phyloP scores from a whole-genome alignment of 2,329 filamentous ascomycete genomes.

The Alternaria angustiovoidea region DNA sequence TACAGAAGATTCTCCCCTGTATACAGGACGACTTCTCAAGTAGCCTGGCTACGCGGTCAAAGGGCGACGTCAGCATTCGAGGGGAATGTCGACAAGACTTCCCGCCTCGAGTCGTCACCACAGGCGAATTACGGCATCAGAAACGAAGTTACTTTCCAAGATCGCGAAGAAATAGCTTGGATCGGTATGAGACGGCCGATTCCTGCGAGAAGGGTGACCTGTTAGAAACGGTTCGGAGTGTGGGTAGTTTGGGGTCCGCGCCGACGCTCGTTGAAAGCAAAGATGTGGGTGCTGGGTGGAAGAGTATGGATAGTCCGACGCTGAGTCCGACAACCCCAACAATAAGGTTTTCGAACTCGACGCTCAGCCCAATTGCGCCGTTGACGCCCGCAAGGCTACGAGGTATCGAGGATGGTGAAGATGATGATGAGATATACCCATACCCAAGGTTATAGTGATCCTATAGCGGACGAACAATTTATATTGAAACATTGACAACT shows the following conservation, averaged over 20 bases:
- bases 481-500: not conserved
- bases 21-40: constrained; percentile 47
- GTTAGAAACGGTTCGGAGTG: constrained; percentile 43
- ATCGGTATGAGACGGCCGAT: constrained; percentile 36
- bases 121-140: constrained; percentile 30
- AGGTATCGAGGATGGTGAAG: constrained; percentile 32
- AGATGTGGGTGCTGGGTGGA: constrained; percentile 34
- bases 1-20: constrained; percentile 47
- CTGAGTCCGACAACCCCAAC: constrained; percentile 33
- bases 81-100: constrained; percentile 27
- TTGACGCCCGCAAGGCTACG: constrained; percentile 39
- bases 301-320: constrained; percentile 32
- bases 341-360: constrained; percentile 36
- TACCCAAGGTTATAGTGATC: constrained; percentile 24
- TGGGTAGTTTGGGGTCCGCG: constrained; percentile 43
- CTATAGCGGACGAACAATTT: constrained; percentile 16
- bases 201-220: constrained; percentile 46
- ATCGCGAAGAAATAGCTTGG: constrained; percentile 40
- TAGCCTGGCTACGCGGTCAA: constrained; percentile 40
- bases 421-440: constrained; percentile 39
- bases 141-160: constrained; percentile 37
- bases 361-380: constrained; percentile 41
- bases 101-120: constrained; percentile 31
- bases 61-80: constrained; percentile 14
- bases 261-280: constrained; percentile 44